Conservation (phyloP, 768 basidiomycete genomes). For the Leccinum boreale region DNA sequence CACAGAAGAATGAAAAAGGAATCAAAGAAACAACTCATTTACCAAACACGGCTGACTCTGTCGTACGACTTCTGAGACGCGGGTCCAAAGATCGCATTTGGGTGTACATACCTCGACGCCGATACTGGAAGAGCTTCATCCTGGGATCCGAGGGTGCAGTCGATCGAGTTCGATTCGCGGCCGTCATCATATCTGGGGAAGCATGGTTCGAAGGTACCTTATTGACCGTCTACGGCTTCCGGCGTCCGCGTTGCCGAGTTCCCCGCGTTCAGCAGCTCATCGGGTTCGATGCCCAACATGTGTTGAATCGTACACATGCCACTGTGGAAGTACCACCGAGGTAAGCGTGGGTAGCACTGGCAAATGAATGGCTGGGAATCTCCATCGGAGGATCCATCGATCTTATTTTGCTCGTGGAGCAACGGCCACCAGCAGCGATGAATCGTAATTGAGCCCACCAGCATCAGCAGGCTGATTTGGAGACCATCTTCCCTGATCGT, state of each 20-base stretch:
- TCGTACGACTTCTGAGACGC: neutral
- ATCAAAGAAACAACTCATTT: neutral
- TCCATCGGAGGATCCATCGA: too few species aligned
- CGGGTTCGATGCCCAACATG: too few species aligned
- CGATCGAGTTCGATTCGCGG: neutral
- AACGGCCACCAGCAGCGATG: neutral
- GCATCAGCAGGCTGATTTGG: neutral
- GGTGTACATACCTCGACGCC: neutral
- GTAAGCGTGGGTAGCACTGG: too few species aligned
- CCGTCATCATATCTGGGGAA: neutral
- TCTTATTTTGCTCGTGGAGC: neutral
- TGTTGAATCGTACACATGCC: too few species aligned
- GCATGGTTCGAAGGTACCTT: neutral
- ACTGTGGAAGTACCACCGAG: too few species aligned
- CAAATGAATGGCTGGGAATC: too few species aligned
- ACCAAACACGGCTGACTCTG: neutral
- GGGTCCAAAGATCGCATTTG: neutral
- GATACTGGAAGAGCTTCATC: neutral
- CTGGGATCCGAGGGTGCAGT: neutral
- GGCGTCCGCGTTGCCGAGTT: neutral
- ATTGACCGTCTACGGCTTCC: neutral
- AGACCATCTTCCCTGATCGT: neutral
- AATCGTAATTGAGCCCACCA: neutral
- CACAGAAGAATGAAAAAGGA: neutral
- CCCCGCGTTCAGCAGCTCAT: neutral